Evolutionary conservation across 345 rosid species (phyloP).

Genomic region (Acer yangbiense): DNA sequence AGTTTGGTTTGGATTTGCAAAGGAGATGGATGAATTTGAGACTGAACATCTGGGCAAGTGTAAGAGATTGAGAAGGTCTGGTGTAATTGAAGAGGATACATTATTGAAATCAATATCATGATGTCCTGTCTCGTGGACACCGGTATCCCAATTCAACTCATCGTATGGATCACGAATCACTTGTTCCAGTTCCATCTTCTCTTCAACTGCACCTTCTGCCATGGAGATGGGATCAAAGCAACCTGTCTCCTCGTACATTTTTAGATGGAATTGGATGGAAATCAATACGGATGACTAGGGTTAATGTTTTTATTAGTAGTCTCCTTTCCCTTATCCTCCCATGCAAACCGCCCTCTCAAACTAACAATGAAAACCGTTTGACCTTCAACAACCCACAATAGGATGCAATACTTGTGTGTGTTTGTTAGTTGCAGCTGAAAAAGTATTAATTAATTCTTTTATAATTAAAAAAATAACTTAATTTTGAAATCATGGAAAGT

Average conservation of each 20-base stretch:
- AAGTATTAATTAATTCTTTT: neutral
- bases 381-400: neutral
- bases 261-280: neutral
- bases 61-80: conserved; percentile 72
- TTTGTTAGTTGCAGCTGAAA: neutral
- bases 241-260: conserved; percentile 50
- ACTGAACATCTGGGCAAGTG: conserved; percentile 50
- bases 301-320: neutral
- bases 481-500: neutral
- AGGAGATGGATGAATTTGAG: conserved; percentile 47
- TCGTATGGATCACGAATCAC: conserved; percentile 29
- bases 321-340: neutral
- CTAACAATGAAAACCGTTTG: conserved; percentile 16
- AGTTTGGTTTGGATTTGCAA: conserved; percentile 21
- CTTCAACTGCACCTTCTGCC: conserved; percentile 38
- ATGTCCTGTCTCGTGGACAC: conserved; percentile 29
- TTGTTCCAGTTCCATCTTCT: conserved; percentile 38
- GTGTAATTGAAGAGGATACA: conserved; percentile 34
- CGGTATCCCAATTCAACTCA: conserved; percentile 40
- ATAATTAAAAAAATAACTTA: neutral
- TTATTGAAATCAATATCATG: conserved; percentile 11
- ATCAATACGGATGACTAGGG: neutral
- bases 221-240: conserved; percentile 47
- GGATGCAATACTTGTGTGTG: neutral
- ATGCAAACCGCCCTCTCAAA: conserved; percentile 23